Percentiles rank a stretch among this genome's conserved stretches.
These are phyloP conservation scores for Globisporangium lucens DNA, from an alignment of 352 stramenopile species.

Conservation along the genomic window DNA sequence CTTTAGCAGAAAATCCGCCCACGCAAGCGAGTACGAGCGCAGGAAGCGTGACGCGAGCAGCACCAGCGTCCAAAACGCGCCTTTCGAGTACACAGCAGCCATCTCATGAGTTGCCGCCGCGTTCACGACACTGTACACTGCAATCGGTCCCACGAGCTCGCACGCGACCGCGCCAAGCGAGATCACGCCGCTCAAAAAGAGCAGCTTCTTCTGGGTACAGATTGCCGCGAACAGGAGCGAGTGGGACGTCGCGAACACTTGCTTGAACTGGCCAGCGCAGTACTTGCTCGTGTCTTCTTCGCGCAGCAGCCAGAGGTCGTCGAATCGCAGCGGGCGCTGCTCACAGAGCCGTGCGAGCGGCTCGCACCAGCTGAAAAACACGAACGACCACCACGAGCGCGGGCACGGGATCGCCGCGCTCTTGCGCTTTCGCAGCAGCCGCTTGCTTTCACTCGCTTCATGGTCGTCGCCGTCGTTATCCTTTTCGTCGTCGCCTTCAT, in stretches of 20 bases:
- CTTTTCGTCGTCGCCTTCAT: not conserved
- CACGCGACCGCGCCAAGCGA: conserved; percentile 27
- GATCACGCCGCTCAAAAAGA: conserved; percentile 29
- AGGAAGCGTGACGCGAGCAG: conserved; percentile 30
- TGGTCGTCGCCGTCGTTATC: not conserved
- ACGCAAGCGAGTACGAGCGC: conserved; percentile 29
- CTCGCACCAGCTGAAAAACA: conserved; percentile 35
- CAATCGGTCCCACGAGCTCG: conserved; percentile 27
- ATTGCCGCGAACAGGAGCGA: conserved; percentile 27
- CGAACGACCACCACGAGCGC: conserved; percentile 24
- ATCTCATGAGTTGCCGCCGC: conserved; percentile 22
- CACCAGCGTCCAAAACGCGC: conserved; percentile 28
- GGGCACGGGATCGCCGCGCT: not conserved
- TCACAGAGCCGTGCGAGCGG: conserved; percentile 24
- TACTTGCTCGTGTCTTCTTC: conserved; percentile 23
- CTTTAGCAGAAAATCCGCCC: conserved; percentile 29
- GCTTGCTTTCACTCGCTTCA: not conserved
- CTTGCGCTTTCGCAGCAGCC: conserved; percentile 1
- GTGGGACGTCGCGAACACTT: conserved; percentile 13
- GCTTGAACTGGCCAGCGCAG: conserved; percentile 21
- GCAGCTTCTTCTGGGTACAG: conserved; percentile 18
- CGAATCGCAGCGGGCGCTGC: conserved; percentile 22
- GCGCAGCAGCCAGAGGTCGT: conserved; percentile 35
- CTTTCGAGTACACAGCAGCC: conserved; percentile 22
- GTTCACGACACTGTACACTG: conserved; percentile 29